Base-by-base conservation (phyloP, 108 stramenopile genomes). In the Schizochytrium sp. region DNA sequence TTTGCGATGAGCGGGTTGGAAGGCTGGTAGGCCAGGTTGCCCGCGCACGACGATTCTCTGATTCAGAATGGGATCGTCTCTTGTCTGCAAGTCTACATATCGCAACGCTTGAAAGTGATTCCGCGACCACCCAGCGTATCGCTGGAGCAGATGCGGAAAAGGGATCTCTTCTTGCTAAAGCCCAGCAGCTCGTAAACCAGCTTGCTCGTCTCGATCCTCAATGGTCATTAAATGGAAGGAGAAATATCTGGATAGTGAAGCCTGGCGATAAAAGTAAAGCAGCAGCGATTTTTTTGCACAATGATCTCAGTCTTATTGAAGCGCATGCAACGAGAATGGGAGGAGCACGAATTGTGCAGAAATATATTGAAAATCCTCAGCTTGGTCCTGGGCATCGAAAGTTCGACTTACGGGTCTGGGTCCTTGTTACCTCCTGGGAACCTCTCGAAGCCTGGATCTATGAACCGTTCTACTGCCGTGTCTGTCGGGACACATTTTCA, bases 191-290 rank as follows among this genome's bases (percentile, higher is more conserved):
- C 5, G 15, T 50, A 10, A 42, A 40, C 17, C 76, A 55, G 15
- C 53, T 83, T 1, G 47, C 28, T 53, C 76, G 53, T 42, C 76
- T 55, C 76, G 76, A 83, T 28, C 76, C 76, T 13, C 76, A 83
- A 83, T 83, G 76, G 76, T 10, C 47, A 2, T 55, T 83, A 53
- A 83, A 83, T 40, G 76, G 76, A 55, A n/a, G 53, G 13, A n/a
- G 76, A 47, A 83, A 83, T 2, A 83, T 83, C 1, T 83, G 76
- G 76, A 83, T 83, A 47, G 76, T 83, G 50, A 83, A 83, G 55
- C 76, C 76, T 5, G 76, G 50, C 50, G 76, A 83, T 53, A 83
- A 83, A 2, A 83, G 76, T 50, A 49, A 28, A 38, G 76, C 17
- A 28, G 76, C 53, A 10, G 76, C 28, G 5, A 55, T 83, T 40